Conservation (phyloP, 2,329 filamentous ascomycete genomes). For the Aspergillus jensenii region DNA sequence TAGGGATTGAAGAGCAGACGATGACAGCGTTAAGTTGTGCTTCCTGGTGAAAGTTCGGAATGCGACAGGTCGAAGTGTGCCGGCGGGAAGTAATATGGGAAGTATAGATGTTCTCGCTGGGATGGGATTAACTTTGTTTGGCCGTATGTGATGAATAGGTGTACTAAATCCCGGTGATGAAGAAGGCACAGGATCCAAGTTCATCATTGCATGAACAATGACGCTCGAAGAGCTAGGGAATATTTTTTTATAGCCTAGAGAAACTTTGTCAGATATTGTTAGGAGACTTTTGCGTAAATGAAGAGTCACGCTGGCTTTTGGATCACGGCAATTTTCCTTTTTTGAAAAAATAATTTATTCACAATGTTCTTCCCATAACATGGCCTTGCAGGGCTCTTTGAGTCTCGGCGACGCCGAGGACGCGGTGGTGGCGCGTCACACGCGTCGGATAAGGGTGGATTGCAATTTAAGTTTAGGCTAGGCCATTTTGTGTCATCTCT, state of each 20-base stretch:
- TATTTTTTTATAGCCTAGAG: background rate
- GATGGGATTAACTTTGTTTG: slow-evolving; percentile 43
- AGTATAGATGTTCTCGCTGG: slow-evolving; percentile 67
- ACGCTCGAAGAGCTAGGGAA: background rate
- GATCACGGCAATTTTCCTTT: background rate
- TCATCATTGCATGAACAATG: slow-evolving; percentile 19
- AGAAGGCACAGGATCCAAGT: slow-evolving; percentile 68
- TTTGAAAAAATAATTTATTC: background rate
- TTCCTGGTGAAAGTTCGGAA: slow-evolving; percentile 98
- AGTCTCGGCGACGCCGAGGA: background rate
- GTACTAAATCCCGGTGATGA: slow-evolving; percentile 91
- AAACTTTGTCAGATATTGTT: background rate
- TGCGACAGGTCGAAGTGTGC: slow-evolving; percentile 82
- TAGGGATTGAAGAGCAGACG: slow-evolving; percentile 78
- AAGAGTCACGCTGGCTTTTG: background rate
- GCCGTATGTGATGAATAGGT: slow-evolving; percentile 70
- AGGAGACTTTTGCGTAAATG: background rate
- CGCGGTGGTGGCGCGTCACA: slow-evolving; percentile 6
- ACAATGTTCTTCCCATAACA: background rate
- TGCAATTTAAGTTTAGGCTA: background rate
- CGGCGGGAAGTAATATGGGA: slow-evolving; percentile 83
- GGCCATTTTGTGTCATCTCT: too few relatives aligned
- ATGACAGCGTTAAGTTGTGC: slow-evolving; percentile 88
- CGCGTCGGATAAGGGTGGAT: background rate
- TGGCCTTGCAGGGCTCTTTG: too few relatives aligned